These are phyloP conservation scores for Camellia lanceoleosa DNA, from an alignment of 148 eudicot species.

Conservation along the genomic window DNA sequence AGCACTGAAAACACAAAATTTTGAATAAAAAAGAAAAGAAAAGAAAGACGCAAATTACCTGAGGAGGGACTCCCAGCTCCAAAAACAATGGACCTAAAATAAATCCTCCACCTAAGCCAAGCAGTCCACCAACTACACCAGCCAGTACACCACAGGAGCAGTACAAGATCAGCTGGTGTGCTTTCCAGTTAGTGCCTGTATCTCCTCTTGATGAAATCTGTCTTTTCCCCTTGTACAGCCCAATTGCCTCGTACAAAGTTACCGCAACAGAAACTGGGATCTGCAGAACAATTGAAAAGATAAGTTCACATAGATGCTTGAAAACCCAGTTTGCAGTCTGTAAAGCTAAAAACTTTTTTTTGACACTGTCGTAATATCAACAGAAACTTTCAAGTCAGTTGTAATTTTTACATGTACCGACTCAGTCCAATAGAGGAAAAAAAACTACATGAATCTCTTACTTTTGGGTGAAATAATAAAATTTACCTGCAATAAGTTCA, in stretches of 20 bases:
- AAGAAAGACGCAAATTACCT: constrained; percentile 36
- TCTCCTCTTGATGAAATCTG: constrained; percentile 65
- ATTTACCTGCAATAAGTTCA: constrained; percentile 77
- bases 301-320: background rate
- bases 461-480: background rate
- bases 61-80: constrained; percentile 93
- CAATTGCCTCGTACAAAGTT: constrained; percentile 57
- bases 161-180: constrained; percentile 57
- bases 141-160: constrained; percentile 59
- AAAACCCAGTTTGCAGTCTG: background rate
- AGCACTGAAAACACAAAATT: background rate
- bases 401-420: background rate
- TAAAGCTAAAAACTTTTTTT: background rate
- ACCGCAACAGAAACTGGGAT: constrained; percentile 76
- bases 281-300: constrained; percentile 32
- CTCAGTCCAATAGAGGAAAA: background rate
- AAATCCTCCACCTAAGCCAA: constrained; percentile 94
- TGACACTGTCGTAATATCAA: background rate
- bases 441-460: background rate
- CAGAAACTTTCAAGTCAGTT: background rate
- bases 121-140: constrained; percentile 85
- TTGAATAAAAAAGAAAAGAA: too few relatives aligned
- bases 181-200: constrained; percentile 35
- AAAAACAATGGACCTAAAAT: constrained; percentile 83
- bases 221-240: constrained; percentile 69